phyloP scores from a whole-genome alignment of 2,329 filamentous ascomycete genomes.

The Aspergillaceae sp. region DNA sequence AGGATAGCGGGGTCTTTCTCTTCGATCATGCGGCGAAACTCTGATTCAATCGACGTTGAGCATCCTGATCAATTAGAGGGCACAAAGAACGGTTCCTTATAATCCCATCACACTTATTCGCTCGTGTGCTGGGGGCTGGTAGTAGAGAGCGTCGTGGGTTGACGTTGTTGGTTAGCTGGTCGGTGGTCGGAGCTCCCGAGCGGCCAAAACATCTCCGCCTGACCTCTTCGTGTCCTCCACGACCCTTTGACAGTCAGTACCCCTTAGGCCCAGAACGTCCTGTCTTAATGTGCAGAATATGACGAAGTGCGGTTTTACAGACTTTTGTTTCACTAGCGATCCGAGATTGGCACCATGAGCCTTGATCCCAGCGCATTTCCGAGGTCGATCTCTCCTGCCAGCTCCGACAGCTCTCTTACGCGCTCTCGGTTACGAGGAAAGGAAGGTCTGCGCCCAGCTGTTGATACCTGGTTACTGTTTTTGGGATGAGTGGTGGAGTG shows the following conservation, averaged over 20 bases:
- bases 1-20: neutral
- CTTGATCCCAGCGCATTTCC: conserved; percentile 34
- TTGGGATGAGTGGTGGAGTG: neutral
- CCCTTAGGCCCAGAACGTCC: conserved; percentile 4
- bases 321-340: conserved; percentile 14
- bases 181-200: conserved; percentile 5
- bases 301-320: conserved; percentile 21
- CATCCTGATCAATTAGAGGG: neutral
- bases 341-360: conserved; percentile 32
- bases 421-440: conserved; percentile 70
- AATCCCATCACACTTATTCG: neutral
- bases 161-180: neutral
- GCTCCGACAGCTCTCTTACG: conserved; percentile 72
- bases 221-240: conserved; percentile 12
- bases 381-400: conserved; percentile 59
- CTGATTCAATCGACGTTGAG: neutral
- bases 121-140: neutral
- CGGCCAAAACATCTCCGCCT: conserved; percentile 12
- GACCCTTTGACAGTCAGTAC: conserved; percentile 2
- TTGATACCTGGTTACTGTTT: neutral
- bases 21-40: neutral
- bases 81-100: neutral
- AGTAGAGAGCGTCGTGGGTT: neutral
- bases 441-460: conserved; percentile 52
- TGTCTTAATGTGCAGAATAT: conserved; percentile 25